These are phyloP conservation scores for Lanmaoa pseudosensibilis DNA, from an alignment of 768 basidiomycete genomes.

Conservation along the genomic window DNA sequence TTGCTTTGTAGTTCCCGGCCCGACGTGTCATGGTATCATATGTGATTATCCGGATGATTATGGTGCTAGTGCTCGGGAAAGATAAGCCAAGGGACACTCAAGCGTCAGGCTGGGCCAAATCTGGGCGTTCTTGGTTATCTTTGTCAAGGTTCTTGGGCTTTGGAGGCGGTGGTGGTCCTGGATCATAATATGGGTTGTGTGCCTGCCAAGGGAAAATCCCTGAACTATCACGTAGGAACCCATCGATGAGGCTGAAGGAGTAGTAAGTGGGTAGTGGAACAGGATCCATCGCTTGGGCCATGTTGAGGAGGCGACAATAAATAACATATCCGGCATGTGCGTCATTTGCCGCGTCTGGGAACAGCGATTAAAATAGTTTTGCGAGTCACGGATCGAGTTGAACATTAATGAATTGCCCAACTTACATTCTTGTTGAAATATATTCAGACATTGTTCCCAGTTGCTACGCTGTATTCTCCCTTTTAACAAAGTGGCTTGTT, in stretches of 20 bases:
- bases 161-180: slow-evolving; percentile 63
- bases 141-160: slow-evolving; percentile 26
- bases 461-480: slow-evolving; percentile 64
- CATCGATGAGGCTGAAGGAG: slow-evolving; percentile 54
- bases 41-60: not conserved
- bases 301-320: slow-evolving; percentile 45
- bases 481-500: slow-evolving; percentile 52
- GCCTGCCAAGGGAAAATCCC: slow-evolving; percentile 47
- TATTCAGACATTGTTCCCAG: slow-evolving; percentile 57
- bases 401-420: slow-evolving; percentile 1
- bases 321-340: slow-evolving; percentile 62
- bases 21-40: not conserved
- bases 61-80: not conserved
- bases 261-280: slow-evolving; percentile 44
- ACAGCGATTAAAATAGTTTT: slow-evolving; percentile 9
- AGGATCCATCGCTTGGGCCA: slow-evolving; percentile 40
- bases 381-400: not conserved
- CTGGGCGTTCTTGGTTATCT: not conserved
- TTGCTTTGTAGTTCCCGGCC: not conserved
- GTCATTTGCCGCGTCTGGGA: slow-evolving; percentile 69
- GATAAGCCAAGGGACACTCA: not conserved
- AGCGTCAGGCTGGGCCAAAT: not conserved
- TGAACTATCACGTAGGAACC: slow-evolving; percentile 43
- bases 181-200: slow-evolving; percentile 68
- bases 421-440: slow-evolving; percentile 61